Evolutionary conservation across 129 eudicot genomes (phyloP).

Genomic region (Heracleum sosnowskyi): DNA sequence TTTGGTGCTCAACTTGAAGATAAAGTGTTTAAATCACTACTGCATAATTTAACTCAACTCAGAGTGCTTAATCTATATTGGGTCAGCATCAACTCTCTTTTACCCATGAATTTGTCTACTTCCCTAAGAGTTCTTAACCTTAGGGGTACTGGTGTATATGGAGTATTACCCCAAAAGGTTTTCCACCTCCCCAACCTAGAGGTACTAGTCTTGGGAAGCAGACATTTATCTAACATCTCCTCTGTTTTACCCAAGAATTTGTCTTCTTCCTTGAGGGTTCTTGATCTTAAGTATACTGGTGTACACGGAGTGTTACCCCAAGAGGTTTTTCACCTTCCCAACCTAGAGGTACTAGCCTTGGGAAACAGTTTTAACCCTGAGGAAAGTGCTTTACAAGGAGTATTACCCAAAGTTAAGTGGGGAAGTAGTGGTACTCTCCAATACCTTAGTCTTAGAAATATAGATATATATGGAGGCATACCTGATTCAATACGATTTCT

Average conservation of each 20-base stretch:
- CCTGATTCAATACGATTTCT: neutral
- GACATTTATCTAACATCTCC: too few species aligned
- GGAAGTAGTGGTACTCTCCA: conserved; percentile 13
- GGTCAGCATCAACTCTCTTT: conserved; percentile 4
- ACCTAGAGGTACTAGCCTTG: conserved; percentile 18
- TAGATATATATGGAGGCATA: neutral
- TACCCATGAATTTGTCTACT: conserved; percentile 22
- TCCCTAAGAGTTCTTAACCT: conserved; percentile 19
- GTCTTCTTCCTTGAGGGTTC: conserved; percentile 16
- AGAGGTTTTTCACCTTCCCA: conserved; percentile 20
- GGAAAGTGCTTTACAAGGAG: neutral
- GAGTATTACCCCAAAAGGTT: conserved; percentile 18
- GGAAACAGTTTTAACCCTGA: too few species aligned
- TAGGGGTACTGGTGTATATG: conserved; percentile 11
- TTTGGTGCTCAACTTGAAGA: conserved; percentile 4
- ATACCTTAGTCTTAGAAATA: rapidly evolving
- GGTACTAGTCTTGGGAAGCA: conserved; percentile 8
- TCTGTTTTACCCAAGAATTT: conserved; percentile 15
- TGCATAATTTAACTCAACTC: conserved; percentile 19
- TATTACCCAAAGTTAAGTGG: conserved; percentile 13
- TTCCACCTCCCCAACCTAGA: conserved; percentile 23
- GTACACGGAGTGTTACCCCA: conserved; percentile 24
- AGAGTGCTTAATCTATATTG: conserved; percentile 5
- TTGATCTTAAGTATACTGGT: conserved; percentile 11
- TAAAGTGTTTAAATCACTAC: neutral